Base-by-base conservation (phyloP, 2,329 filamentous ascomycete genomes). In the Botrytis aclada region DNA sequence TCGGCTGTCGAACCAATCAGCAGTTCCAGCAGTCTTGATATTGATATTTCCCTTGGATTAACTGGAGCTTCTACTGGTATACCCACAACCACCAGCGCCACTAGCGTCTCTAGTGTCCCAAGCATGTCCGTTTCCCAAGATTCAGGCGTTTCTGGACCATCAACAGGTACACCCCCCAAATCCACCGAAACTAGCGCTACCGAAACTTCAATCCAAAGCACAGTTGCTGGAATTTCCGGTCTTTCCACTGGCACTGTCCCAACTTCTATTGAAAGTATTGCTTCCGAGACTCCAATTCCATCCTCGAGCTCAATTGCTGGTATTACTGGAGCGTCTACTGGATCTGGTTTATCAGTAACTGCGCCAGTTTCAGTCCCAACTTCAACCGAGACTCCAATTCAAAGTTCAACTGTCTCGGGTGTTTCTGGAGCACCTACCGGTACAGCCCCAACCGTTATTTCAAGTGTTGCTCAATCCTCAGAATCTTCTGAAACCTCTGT, bases 391-490 rank as follows among this genome's bases (percentile, higher is more conserved):
- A 54, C 34, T 22, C 32, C 20, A 29, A 22, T 32, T 9, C n/a
- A 39, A 66, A 71, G 61, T n/a, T 45, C 39, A 43, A 56, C 34
- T 34, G 61, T 18, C 9, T 20, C 56, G 29, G 58, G 69, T 14
- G 34, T 71, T 41, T 71, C 69, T 51, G 69, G 69, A 22, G 29
- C 37, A 64, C n/a, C 60, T 10, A 71, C 69, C 9, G 58, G 58
- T 51, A 56, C 20, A 32, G n/a, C 69, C 10, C 61, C 69, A 65
- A 37, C 45, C 4, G 16, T 47, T 32, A 29, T 65, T 32, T 32
- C 69, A 12, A 71, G 60, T 56, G 20, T 14, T 71, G 22, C 54
- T 18, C 43, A 34, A 56, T 47, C 43, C 12, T 61, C 56, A 4
- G 32, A n/a, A 54, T 16, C 69, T 64, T 29, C 41, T 22, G 14